Evolutionary conservation across 768 basidiomycete genomes (phyloP).

Genomic region (Termitomyces sp.): DNA sequence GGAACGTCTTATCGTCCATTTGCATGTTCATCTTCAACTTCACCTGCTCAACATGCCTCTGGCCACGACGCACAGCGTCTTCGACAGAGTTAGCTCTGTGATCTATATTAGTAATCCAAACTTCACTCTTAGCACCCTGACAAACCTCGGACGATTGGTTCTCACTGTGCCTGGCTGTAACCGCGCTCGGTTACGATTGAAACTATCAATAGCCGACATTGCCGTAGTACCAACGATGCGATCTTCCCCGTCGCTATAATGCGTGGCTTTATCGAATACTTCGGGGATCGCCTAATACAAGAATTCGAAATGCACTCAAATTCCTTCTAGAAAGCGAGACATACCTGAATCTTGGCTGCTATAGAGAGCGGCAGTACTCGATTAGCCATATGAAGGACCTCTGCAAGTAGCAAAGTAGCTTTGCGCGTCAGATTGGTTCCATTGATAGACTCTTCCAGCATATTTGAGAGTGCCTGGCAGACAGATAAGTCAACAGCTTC

Average conservation of each 20-base stretch:
- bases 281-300: constrained; percentile 65
- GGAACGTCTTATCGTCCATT: constrained; percentile 94
- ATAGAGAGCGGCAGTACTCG: constrained; percentile 74
- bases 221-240: constrained; percentile 81
- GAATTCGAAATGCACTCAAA: background rate
- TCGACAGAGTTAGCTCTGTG: constrained; percentile 74
- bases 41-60: constrained; percentile 85
- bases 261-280: constrained; percentile 79
- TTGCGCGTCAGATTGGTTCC: constrained; percentile 78
- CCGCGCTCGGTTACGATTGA: constrained; percentile 83
- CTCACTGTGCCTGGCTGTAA: constrained; percentile 54
- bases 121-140: background rate
- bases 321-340: background rate
- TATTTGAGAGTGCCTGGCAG: constrained; percentile 69
- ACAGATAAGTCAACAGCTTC: background rate
- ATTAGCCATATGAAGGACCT: constrained; percentile 85
- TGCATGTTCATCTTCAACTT: constrained; percentile 88
- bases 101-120: background rate
- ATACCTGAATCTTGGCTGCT: constrained; percentile 82
- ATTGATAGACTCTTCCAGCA: constrained; percentile 77
- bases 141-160: constrained; percentile 59
- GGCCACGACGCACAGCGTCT: constrained; percentile 81
- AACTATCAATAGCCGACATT: constrained; percentile 83
- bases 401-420: constrained; percentile 87
- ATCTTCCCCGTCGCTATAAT: constrained; percentile 71